A percentile compares a stretch with the other conserved stretches of the same genome.
Evolutionary conservation across 2,329 filamentous ascomycete species (phyloP).

Genomic region (Dactylellina cionopaga): DNA sequence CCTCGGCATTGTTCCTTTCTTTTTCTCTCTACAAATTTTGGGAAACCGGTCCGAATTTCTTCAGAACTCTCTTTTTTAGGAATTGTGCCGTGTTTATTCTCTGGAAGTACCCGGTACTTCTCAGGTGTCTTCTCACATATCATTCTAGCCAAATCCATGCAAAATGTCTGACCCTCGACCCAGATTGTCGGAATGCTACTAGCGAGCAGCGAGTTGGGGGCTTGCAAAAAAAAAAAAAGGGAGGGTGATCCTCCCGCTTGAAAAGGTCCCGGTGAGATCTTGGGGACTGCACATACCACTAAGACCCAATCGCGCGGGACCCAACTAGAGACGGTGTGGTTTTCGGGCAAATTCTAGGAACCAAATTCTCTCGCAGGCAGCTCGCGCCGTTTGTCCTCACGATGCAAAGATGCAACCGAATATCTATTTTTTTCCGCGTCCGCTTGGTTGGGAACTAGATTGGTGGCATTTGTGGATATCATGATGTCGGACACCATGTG

Average conservation of each 20-base stretch:
- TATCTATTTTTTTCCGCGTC: neutral
- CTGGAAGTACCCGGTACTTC: constrained; percentile 41
- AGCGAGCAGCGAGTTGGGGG: constrained; percentile 31
- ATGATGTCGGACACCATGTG: neutral
- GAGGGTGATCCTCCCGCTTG: constrained; percentile 37
- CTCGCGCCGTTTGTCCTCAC: neutral
- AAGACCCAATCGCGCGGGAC: constrained; percentile 48
- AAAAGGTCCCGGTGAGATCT: constrained; percentile 52
- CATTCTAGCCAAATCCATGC: constrained; percentile 50
- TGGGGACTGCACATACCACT: constrained; percentile 46
- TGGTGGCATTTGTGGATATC: neutral
- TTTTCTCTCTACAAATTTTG: constrained; percentile 9
- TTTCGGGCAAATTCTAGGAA: neutral
- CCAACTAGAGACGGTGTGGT: constrained; percentile 23
- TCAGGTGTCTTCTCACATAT: neutral
- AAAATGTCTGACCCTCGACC: constrained; percentile 44
- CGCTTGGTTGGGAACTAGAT: neutral
- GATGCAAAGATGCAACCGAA: neutral
- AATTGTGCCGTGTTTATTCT: constrained; percentile 48
- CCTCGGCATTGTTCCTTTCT: constrained; percentile 9
- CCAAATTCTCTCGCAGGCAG: neutral
- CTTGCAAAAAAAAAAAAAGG: constrained; percentile 42
- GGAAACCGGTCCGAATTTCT: constrained; percentile 28
- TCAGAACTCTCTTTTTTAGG: constrained; percentile 26
- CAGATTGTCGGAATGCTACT: constrained; percentile 50